Conservation (phyloP, 768 basidiomycete genomes). For the Tephrocybe sp. region DNA sequence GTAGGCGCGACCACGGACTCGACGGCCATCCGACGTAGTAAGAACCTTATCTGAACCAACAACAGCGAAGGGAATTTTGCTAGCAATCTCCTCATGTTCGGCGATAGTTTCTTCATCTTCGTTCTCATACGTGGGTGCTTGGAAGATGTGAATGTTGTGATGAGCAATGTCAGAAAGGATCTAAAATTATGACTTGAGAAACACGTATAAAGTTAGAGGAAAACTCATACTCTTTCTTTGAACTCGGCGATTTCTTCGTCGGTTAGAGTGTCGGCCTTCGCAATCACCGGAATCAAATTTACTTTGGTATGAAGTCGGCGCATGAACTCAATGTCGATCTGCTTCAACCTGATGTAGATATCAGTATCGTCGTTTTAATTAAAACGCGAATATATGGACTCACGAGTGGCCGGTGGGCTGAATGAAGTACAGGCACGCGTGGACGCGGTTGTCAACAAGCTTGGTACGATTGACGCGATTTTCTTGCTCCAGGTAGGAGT, state of each 20-base stretch:
- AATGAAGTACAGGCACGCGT: constrained; percentile 98
- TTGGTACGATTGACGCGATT: constrained; percentile 96
- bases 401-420: constrained; percentile 98
- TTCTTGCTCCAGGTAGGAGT: constrained; percentile 97
- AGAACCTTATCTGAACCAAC: constrained; percentile 91
- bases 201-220: constrained; percentile 7
- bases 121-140: constrained; percentile 95
- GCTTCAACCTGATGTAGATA: constrained; percentile 70
- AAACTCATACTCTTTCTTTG: constrained; percentile 76
- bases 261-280: constrained; percentile 96
- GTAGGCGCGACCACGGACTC: constrained; percentile 92
- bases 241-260: constrained; percentile 93
- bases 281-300: constrained; percentile 98
- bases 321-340: constrained; percentile 99
- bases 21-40: constrained; percentile 79
- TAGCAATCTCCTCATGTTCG: constrained; percentile 95
- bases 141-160: constrained; percentile 97
- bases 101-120: constrained; percentile 98
- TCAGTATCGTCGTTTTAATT: constrained; percentile 1
- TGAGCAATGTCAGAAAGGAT: constrained; percentile 90
- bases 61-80: constrained; percentile 98
- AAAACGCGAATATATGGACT: constrained; percentile 31
- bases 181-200: constrained; percentile 35
- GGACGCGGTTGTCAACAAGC: constrained; percentile 94
- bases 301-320: constrained; percentile 94